phyloP scores from a whole-genome alignment of 2,329 filamentous ascomycete species.

The Chrysosphaeria jannelii region DNA sequence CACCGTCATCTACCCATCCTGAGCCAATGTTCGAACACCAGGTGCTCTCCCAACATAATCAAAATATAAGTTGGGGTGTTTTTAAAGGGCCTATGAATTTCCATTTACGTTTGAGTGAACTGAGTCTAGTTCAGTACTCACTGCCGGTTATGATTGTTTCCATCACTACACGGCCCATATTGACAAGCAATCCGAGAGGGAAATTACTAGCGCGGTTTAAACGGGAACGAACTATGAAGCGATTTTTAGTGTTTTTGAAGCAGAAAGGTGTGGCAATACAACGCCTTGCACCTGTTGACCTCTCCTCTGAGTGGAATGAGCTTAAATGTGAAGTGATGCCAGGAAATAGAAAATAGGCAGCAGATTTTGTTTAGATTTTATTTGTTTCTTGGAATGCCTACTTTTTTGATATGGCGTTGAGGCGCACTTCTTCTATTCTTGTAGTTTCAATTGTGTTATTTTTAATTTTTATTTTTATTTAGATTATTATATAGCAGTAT shows the following conservation, averaged over 20 bases:
- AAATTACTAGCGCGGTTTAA: slow-evolving; percentile 21
- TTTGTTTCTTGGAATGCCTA: too few species aligned
- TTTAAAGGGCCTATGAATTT: slow-evolving; percentile 21
- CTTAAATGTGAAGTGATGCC: too few species aligned
- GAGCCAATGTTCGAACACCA: slow-evolving; percentile 19
- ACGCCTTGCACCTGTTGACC: too few species aligned
- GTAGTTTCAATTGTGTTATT: too few species aligned
- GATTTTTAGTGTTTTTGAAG: slow-evolving; percentile 18
- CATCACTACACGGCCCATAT: slow-evolving; percentile 10
- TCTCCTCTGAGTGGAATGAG: background rate
- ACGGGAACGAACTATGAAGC: slow-evolving; percentile 18
- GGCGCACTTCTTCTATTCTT: too few species aligned
- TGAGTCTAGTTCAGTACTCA: slow-evolving; percentile 16
- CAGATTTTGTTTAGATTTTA: too few species aligned
- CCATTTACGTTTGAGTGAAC: slow-evolving; percentile 15
- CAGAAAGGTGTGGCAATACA: slow-evolving; percentile 13
- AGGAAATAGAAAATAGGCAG: too few species aligned
- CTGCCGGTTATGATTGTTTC: slow-evolving; percentile 13
- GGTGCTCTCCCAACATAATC: slow-evolving; percentile 15
- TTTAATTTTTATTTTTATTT: too few species aligned
- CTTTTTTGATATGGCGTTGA: too few species aligned
- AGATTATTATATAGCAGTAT: too few species aligned
- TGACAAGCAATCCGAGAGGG: slow-evolving; percentile 10
- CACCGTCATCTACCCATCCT: slow-evolving; percentile 4
- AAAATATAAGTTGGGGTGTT: slow-evolving; percentile 15